A percentile compares a stretch with the other conserved stretches of the same genome.
Evolutionary conservation across 331 rosid genomes (phyloP).

Genomic region (Quercus phellos): DNA sequence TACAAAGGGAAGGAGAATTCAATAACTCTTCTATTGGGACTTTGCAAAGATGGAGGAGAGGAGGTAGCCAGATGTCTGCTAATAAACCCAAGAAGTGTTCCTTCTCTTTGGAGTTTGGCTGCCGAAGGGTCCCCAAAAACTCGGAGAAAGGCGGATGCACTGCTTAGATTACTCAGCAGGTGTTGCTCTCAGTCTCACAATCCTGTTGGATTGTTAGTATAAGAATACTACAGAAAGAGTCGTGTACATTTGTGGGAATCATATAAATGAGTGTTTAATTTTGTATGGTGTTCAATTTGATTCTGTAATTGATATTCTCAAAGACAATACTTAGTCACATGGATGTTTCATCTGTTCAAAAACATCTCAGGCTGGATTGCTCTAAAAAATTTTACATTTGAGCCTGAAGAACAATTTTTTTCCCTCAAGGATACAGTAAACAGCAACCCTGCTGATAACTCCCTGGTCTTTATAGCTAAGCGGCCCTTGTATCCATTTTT

Average conservation of each 20-base stretch:
- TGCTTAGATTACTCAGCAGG: constrained; percentile 73
- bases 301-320: constrained; percentile 4
- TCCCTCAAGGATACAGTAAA: too few relatives aligned
- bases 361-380: not conserved
- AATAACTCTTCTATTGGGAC: constrained; percentile 63
- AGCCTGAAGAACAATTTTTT: too few relatives aligned
- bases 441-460: too few relatives aligned
- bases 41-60: constrained; percentile 85
- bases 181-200: constrained; percentile 67
- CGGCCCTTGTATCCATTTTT: too few relatives aligned
- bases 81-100: constrained; percentile 76
- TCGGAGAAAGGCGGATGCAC: constrained; percentile 75
- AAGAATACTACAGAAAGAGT: constrained; percentile 9
- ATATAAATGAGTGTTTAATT: constrained; percentile 13
- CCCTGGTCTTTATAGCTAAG: too few relatives aligned
- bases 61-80: constrained; percentile 60
- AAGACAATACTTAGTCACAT: not conserved
- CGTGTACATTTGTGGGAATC: constrained; percentile 40
- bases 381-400: too few relatives aligned
- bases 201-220: constrained; percentile 33
- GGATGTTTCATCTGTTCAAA: not conserved
- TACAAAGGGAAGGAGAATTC: constrained; percentile 83
- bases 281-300: constrained; percentile 3
- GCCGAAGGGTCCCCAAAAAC: constrained; percentile 75
- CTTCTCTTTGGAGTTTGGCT: constrained; percentile 74